Evolutionary conservation across 1,284 basidiomycete genomes (phyloP).

Genomic region (Apiotrichum porosum): DNA sequence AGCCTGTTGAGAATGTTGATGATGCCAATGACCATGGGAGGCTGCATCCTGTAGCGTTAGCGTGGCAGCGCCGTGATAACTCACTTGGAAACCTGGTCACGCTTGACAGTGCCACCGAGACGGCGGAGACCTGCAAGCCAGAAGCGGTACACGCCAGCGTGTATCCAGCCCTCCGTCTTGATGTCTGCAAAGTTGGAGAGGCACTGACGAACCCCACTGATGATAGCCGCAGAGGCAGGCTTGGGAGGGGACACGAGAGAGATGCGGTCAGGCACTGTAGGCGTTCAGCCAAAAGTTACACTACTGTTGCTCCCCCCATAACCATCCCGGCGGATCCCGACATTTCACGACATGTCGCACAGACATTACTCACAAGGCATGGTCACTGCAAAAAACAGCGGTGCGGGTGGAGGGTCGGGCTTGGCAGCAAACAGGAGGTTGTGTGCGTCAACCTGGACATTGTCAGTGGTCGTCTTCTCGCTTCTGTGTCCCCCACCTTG

Average conservation of each 20-base stretch:
- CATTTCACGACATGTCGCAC: too few species aligned
- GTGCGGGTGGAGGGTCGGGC: conserved; percentile 16
- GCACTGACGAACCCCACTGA: conserved; percentile 32
- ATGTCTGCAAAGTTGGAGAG: conserved; percentile 25
- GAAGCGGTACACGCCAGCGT: conserved; percentile 43
- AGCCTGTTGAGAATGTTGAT: conserved; percentile 27
- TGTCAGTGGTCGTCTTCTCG: too few species aligned
- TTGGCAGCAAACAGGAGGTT: conserved; percentile 36
- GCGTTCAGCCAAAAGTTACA: too few species aligned
- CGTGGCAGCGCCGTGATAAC: conserved; percentile 1
- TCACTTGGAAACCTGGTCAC: conserved; percentile 28
- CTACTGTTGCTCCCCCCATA: background rate
- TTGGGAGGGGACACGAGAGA: conserved; percentile 40
- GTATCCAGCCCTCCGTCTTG: conserved; percentile 43
- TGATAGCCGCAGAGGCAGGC: conserved; percentile 25
- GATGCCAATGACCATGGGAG: conserved; percentile 28
- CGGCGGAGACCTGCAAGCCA: conserved; percentile 39
- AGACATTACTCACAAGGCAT: conserved; percentile 30
- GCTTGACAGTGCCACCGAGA: conserved; percentile 24
- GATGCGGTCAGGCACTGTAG: conserved; percentile 38
- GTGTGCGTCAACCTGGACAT: conserved; percentile 31
- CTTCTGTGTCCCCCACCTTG: conserved; percentile 17
- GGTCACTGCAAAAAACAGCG: conserved; percentile 41
- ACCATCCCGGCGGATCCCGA: too few species aligned
- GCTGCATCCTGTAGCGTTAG: conserved; percentile 31